Conservation (phyloP, 2,329 filamentous ascomycete genomes). For the Fusarium ambrosium region DNA sequence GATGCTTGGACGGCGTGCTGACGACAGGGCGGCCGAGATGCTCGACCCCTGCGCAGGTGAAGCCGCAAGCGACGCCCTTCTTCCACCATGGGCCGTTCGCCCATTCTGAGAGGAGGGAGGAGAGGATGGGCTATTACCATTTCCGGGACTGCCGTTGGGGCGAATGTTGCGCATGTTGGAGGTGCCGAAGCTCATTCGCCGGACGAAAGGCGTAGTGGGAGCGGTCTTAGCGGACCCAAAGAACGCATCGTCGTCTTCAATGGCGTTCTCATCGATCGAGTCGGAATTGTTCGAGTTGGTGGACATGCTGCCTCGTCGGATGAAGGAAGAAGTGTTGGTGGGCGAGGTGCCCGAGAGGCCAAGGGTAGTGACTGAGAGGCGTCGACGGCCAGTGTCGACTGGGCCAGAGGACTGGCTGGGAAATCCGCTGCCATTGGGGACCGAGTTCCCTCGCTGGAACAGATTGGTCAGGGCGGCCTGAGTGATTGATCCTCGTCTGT, state of each 20-base stretch:
- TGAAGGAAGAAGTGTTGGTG: slow-evolving; percentile 65
- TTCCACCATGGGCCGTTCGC: slow-evolving; percentile 50
- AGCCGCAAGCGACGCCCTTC: slow-evolving; percentile 46
- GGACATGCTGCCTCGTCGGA: slow-evolving; percentile 77
- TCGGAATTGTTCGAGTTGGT: slow-evolving; percentile 71
- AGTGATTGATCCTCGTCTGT: slow-evolving; percentile 69
- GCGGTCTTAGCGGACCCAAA: slow-evolving; percentile 66
- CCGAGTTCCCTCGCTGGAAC: slow-evolving; percentile 70
- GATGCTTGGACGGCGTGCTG: slow-evolving; percentile 54
- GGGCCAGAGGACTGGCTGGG: slow-evolving; percentile 55
- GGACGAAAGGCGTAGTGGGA: slow-evolving; percentile 80
- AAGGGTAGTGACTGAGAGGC: slow-evolving; percentile 80
- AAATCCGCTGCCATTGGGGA: slow-evolving; percentile 59
- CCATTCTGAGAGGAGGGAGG: slow-evolving; percentile 53
- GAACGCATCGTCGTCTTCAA: slow-evolving; percentile 75
- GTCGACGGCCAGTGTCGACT: slow-evolving; percentile 72
- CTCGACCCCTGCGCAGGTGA: slow-evolving; percentile 47
- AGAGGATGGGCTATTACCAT: slow-evolving; percentile 69
- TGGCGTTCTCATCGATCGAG: slow-evolving; percentile 78
- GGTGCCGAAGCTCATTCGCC: slow-evolving; percentile 91
- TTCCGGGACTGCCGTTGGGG: slow-evolving; percentile 71
- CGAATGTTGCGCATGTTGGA: slow-evolving; percentile 75
- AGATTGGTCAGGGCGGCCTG: slow-evolving; percentile 70
- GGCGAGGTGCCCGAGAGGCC: slow-evolving; percentile 80
- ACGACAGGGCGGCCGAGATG: slow-evolving; percentile 52